Evolutionary conservation across 75 land plant genomes (phyloP).

Genomic region (Cupressus sempervirens): DNA sequence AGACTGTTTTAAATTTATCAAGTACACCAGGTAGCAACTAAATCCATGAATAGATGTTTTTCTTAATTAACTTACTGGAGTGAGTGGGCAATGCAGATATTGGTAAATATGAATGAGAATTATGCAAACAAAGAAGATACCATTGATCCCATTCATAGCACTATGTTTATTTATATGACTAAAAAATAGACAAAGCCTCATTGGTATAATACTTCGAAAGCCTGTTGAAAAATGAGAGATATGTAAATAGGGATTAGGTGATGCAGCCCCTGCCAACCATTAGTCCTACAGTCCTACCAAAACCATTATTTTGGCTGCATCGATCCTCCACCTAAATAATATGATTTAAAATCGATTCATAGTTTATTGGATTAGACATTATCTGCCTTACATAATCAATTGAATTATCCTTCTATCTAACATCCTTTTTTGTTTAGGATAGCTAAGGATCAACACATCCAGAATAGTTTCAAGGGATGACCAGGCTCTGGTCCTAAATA

Average conservation of each 20-base stretch:
- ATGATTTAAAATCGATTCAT: neutral
- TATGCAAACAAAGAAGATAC: neutral
- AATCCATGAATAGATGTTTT: neutral
- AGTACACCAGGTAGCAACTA: too few relatives aligned
- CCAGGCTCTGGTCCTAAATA: neutral
- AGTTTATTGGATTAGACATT: neutral
- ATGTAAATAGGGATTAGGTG: neutral
- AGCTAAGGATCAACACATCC: neutral
- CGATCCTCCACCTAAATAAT: neutral
- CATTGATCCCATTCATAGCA: neutral
- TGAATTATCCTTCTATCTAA: neutral
- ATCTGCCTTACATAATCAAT: neutral
- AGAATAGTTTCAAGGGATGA: neutral
- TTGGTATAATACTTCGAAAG: neutral
- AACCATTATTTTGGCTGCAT: neutral
- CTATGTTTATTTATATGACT: neutral
- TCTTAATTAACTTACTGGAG: neutral
- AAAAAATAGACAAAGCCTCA: neutral
- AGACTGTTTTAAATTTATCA: neutral
- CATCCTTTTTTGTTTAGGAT: neutral
- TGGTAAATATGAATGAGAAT: neutral
- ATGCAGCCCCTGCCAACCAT: neutral
- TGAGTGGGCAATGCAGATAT: neutral
- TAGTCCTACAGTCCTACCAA: neutral
- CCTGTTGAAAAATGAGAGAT: neutral